Evolutionary conservation across 2,329 filamentous ascomycete species (phyloP).

Genomic region (Xylariaceae sp.): DNA sequence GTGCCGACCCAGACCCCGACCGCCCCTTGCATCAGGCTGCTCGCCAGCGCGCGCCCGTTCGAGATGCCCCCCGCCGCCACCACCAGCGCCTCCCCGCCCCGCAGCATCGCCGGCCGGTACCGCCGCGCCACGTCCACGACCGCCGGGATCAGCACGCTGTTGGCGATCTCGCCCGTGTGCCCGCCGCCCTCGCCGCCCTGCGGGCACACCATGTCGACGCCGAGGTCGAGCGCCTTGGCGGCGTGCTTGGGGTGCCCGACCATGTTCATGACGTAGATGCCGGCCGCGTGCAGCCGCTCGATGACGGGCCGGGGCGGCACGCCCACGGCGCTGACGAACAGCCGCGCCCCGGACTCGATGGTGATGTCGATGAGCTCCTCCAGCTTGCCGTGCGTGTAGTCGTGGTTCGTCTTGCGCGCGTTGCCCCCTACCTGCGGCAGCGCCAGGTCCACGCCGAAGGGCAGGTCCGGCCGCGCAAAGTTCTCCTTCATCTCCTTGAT

Average conservation of each 20-base stretch:
- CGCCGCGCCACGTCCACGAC: conserved; percentile 76
- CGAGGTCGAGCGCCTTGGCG: conserved; percentile 77
- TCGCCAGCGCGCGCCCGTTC: conserved; percentile 76
- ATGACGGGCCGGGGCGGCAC: conserved; percentile 74
- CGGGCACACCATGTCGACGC: conserved; percentile 86
- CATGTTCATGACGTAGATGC: conserved; percentile 94
- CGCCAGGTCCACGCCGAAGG: conserved; percentile 89
- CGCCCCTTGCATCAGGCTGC: conserved; percentile 82
- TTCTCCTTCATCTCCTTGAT: conserved; percentile 80
- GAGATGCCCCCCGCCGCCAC: conserved; percentile 86
- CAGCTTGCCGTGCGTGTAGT: conserved; percentile 87
- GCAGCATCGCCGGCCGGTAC: conserved; percentile 65
- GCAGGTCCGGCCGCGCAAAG: conserved; percentile 61
- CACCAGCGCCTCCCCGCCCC: conserved; percentile 65
- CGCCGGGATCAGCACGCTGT: conserved; percentile 79
- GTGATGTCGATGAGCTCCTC: conserved; percentile 85
- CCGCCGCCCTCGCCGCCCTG: conserved; percentile 93
- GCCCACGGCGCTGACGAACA: conserved; percentile 87
- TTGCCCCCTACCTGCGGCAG: conserved; percentile 81
- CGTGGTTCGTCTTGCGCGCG: conserved; percentile 88
- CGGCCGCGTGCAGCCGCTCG: conserved; percentile 70
- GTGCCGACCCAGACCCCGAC: conserved; percentile 92
- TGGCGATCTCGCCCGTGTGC: conserved; percentile 85
- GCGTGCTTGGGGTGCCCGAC: conserved; percentile 90
- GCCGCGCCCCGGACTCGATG: conserved; percentile 73